These are phyloP conservation scores for Pistacia vera DNA, from an alignment of 345 rosid species.

Conservation along the genomic window DNA sequence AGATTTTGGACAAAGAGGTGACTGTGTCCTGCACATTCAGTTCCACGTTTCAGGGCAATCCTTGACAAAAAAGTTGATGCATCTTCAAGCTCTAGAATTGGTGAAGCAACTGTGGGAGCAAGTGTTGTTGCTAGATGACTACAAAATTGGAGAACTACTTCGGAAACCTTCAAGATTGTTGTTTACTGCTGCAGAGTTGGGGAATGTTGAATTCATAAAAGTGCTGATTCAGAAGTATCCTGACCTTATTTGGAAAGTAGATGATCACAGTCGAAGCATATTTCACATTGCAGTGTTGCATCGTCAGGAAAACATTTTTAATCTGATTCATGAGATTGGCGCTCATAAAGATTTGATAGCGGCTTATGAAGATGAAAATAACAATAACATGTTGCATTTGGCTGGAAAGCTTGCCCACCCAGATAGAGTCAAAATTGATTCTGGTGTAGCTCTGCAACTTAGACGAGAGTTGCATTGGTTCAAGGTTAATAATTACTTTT, in stretches of 20 bases:
- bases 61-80: conserved; percentile 14
- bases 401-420: too few relatives aligned
- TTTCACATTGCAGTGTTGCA: too few relatives aligned
- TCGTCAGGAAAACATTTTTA: too few relatives aligned
- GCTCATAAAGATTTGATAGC: too few relatives aligned
- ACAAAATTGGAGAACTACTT: neutral
- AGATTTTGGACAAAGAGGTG: neutral
- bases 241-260: too few relatives aligned
- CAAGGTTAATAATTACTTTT: neutral
- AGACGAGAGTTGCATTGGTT: too few relatives aligned
- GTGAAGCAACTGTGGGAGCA: conserved; percentile 36
- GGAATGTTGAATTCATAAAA: conserved; percentile 28
- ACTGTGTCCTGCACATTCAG: conserved; percentile 24
- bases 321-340: too few relatives aligned
- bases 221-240: neutral
- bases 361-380: too few relatives aligned
- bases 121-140: conserved; percentile 33
- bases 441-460: too few relatives aligned
- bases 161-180: conserved; percentile 25
- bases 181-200: conserved; percentile 26
- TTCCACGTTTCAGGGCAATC: conserved; percentile 28
- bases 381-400: too few relatives aligned
- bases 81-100: conserved; percentile 14
- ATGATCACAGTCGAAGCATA: too few relatives aligned
- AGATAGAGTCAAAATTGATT: too few relatives aligned